A percentile compares a stretch with the other conserved stretches of the same genome.
Evolutionary conservation across 2,329 filamentous ascomycete genomes (phyloP).

Genomic region (Ophidiomyces ophidiicola): DNA sequence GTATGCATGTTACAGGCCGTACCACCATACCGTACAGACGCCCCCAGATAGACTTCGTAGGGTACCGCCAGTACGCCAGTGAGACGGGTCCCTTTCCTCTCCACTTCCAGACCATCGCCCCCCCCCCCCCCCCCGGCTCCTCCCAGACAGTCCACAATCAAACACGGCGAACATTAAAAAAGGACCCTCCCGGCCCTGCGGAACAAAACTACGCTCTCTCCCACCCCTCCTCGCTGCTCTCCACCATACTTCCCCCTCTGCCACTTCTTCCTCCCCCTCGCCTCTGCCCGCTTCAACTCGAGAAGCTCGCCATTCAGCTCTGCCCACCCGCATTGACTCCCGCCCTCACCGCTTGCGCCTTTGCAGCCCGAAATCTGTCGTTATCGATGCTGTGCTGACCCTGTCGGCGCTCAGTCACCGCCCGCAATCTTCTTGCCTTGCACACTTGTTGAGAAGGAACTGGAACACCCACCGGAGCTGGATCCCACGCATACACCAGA

Average conservation of each 20-base stretch:
- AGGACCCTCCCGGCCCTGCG: conserved; percentile 10
- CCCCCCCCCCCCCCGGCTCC: background rate
- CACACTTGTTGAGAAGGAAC: too few species aligned
- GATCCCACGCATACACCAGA: too few species aligned
- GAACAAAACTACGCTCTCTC: conserved; percentile 13
- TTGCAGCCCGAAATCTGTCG: too few species aligned
- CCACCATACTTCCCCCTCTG: conserved; percentile 2
- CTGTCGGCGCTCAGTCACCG: too few species aligned
- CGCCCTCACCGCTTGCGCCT: too few species aligned
- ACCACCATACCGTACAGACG: background rate
- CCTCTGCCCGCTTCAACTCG: conserved; percentile 2
- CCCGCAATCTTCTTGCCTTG: too few species aligned
- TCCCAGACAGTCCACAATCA: conserved; percentile 4
- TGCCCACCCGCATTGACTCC: too few species aligned
- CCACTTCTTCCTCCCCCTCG: background rate
- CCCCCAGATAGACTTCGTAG: too few species aligned
- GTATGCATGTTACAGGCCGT: conserved; percentile 1
- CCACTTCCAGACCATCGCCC: background rate
- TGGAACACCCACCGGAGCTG: too few species aligned
- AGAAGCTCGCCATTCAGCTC: too few species aligned
- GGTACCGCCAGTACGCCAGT: too few species aligned
- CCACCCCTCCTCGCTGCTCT: conserved; percentile 12
- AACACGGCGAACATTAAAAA: conserved; percentile 1
- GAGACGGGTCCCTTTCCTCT: background rate
- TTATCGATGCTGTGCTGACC: too few species aligned